Base-by-base conservation (phyloP, 2,329 filamentous ascomycete species). In the Fonsecaea multimorphosa region DNA sequence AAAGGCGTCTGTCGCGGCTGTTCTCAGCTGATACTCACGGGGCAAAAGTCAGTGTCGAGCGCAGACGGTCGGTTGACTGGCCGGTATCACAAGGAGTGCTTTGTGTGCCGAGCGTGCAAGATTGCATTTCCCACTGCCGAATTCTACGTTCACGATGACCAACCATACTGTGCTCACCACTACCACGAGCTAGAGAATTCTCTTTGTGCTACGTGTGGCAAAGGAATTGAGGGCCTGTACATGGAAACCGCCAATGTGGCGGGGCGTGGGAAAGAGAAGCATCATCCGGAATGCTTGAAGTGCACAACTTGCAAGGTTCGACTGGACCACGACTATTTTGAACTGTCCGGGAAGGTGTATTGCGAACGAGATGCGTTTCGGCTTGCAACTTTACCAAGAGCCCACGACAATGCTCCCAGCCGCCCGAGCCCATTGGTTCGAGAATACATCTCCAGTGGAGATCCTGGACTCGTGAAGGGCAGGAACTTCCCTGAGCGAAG, bases 71-170 rank as follows among this genome's bases (percentile, higher is more conserved):
- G 93, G 27, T 83, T 99, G 27, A 96, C 92, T 0, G 95, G 95
- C 9, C 89, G 93, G 69, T 99, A 97, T 77, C 95, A 99, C 83
- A 96, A 96, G 77, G 86, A 90, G 3, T 99, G 94, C 77, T 98
- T 99, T 75, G 91, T 94, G 11, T 99, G 95, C 83, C 86, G 87
- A 3, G 93, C 90, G 1, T 99, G 95, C 80, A 82, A 83, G 11
- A 85, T 88, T 61, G 89, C 93, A 0, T 99, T 98, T 75, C 83
- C 88, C 22, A 96, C 93, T 0, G 86, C 92, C 1, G 93, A 95
- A 65, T 98, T 98, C 73, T 99, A 99, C 76, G 93, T 99, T 11
- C 86, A 93, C 66, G 81, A 90, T 70, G 92, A 99, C 78, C 85
- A 87, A 65, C 95, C 95, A 0, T 97, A 94, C 79, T 98, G 95